Conservation (phyloP, 371 early-diverging fungal species). For the Actinomortierella ambigua region DNA sequence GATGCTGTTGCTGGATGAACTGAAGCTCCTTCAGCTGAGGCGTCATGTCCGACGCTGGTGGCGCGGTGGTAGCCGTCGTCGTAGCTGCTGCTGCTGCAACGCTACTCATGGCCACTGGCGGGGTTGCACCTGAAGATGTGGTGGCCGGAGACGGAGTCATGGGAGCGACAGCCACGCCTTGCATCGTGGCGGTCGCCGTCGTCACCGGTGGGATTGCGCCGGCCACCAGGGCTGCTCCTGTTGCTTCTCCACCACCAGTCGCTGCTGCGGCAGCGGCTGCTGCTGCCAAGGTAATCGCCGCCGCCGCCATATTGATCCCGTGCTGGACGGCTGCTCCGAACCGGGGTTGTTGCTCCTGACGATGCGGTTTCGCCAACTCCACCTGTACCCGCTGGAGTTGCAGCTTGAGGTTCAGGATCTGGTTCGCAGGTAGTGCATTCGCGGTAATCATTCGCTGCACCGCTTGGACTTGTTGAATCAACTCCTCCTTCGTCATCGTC, state of each 20-base stretch:
- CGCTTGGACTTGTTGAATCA: conserved; percentile 11
- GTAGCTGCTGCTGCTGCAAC: not conserved
- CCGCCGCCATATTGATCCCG: not conserved
- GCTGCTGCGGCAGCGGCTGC: not conserved
- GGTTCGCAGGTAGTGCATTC: conserved; percentile 9
- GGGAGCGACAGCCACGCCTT: not conserved
- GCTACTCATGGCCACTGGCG: not conserved
- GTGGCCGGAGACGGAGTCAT: not conserved
- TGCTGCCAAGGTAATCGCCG: not conserved
- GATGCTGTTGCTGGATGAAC: conserved; percentile 17
- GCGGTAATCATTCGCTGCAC: conserved; percentile 14
- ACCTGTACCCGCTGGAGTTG: conserved; percentile 25
- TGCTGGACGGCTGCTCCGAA: not conserved
- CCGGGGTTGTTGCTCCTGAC: conserved; percentile 16
- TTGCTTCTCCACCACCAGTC: not conserved
- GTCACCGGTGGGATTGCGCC: too few relatives aligned
- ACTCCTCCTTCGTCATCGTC: conserved; percentile 21
- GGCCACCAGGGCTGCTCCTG: too few relatives aligned
- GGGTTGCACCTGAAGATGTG: not conserved
- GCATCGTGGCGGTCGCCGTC: too few relatives aligned
- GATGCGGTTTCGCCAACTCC: conserved; percentile 23
- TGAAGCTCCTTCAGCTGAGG: conserved; percentile 28
- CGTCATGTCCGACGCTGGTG: conserved; percentile 1
- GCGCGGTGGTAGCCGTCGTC: not conserved
- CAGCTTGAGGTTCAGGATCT: conserved; percentile 9